Evolutionary conservation across 352 stramenopile species (phyloP).

Genomic region (Pythium aquatile): DNA sequence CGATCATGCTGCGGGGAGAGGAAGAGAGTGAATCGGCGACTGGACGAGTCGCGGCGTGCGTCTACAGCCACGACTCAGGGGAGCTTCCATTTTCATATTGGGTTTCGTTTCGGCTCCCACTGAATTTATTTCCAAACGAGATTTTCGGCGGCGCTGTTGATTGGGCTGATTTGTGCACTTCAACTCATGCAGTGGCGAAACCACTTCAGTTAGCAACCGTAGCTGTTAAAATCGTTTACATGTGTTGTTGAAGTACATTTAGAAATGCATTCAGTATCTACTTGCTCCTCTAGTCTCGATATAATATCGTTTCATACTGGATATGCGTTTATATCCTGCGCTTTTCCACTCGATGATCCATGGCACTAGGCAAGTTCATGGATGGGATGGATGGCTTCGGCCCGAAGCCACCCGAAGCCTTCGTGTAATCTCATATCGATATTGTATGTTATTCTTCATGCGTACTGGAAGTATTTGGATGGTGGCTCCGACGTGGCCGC

Average conservation of each 20-base stretch:
- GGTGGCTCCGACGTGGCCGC: too few relatives aligned
- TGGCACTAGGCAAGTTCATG: too few relatives aligned
- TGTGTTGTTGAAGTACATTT: too few relatives aligned
- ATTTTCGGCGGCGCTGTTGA: neutral
- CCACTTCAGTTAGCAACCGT: neutral
- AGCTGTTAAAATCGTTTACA: neutral
- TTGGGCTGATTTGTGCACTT: neutral
- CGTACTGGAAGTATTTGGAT: neutral
- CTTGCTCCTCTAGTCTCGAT: too few relatives aligned
- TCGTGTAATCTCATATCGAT: too few relatives aligned
- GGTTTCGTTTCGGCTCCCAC: neutral
- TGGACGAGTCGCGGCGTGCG: neutral
- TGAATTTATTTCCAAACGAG: neutral
- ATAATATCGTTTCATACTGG: too few relatives aligned
- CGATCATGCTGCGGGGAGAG: conserved; percentile 1
- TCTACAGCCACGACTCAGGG: neutral
- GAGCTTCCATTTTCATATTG: neutral
- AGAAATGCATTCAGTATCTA: too few relatives aligned
- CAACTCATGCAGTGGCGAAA: neutral
- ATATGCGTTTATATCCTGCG: too few relatives aligned
- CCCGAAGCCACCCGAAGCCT: too few relatives aligned
- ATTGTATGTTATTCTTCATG: neutral
- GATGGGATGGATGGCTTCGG: too few relatives aligned
- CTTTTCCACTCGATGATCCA: too few relatives aligned
- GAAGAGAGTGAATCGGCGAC: neutral